Evolutionary conservation across 2,329 filamentous ascomycete species (phyloP).

Genomic region (Lecanicillium sp.): DNA sequence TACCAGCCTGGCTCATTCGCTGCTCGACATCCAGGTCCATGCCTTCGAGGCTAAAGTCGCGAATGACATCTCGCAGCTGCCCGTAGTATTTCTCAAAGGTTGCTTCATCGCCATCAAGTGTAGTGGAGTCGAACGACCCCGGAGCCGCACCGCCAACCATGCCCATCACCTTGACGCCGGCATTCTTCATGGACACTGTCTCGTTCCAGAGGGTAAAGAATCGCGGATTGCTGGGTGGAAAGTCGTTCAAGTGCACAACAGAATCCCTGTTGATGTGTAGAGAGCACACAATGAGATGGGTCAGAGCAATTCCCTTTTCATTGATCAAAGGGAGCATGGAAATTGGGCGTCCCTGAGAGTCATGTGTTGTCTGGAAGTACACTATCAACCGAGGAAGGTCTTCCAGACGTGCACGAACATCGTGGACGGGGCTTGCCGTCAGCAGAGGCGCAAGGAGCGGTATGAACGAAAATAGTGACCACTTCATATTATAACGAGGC

Average conservation of each 20-base stretch:
- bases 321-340: constrained; percentile 41
- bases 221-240: constrained; percentile 52
- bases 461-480: constrained; percentile 3
- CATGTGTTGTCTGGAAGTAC: constrained; percentile 44
- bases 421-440: constrained; percentile 3
- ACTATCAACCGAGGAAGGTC: constrained; percentile 33
- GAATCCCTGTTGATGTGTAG: constrained; percentile 67
- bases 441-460: constrained; percentile 6
- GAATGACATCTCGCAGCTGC: constrained; percentile 57
- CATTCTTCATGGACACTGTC: constrained; percentile 57
- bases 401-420: neutral
- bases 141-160: constrained; percentile 79
- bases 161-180: constrained; percentile 67
- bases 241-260: constrained; percentile 68
- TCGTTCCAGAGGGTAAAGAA: constrained; percentile 72
- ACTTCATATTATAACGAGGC: constrained; percentile 2
- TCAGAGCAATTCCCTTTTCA: constrained; percentile 37
- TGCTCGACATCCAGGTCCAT: constrained; percentile 74
- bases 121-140: constrained; percentile 53
- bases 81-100: constrained; percentile 66
- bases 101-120: constrained; percentile 45
- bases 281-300: constrained; percentile 75
- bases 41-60: constrained; percentile 52
- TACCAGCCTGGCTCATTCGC: constrained; percentile 54
- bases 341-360: constrained; percentile 29